A percentile compares a stretch with the other conserved stretches of the same genome.
phyloP scores from a whole-genome alignment of 331 rosid genomes.

The Malus hybrid region DNA sequence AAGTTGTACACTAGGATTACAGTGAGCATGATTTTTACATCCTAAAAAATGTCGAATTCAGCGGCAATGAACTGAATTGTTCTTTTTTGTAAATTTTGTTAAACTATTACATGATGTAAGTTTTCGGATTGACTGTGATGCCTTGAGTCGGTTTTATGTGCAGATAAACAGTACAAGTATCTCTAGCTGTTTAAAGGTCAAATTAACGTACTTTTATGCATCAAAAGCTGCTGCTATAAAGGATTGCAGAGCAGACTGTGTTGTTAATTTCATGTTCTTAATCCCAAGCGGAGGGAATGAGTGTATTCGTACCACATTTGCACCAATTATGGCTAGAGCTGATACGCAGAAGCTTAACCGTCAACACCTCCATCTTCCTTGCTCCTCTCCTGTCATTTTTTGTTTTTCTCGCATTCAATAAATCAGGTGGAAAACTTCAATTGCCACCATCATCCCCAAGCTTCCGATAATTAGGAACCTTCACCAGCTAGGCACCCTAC shows the following conservation, averaged over 20 bases:
- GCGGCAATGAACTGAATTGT: too few relatives aligned
- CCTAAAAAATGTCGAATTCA: too few relatives aligned
- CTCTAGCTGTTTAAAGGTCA: neutral
- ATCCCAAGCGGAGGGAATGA: neutral
- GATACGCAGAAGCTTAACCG: neutral
- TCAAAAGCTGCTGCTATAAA: neutral
- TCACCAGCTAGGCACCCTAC: constrained; percentile 26
- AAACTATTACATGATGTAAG: neutral
- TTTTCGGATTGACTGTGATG: neutral
- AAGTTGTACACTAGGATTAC: too few relatives aligned
- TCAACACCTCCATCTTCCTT: neutral
- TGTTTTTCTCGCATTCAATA: neutral
- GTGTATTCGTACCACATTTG: neutral
- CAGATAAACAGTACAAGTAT: neutral
- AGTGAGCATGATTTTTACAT: too few relatives aligned
- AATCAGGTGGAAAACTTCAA: constrained; percentile 2
- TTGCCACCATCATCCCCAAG: constrained; percentile 25
- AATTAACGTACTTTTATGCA: neutral
- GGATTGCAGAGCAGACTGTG: neutral
- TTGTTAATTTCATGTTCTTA: neutral
- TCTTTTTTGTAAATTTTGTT: too few relatives aligned
- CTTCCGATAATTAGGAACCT: constrained; percentile 30
- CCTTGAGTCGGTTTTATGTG: neutral
- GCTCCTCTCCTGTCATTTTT: neutral
- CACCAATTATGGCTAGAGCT: neutral